A percentile compares a stretch with the other conserved stretches of the same genome.
Conservation (phyloP, 768 basidiomycete species). For the Porpolomopsis calyptriformis region DNA sequence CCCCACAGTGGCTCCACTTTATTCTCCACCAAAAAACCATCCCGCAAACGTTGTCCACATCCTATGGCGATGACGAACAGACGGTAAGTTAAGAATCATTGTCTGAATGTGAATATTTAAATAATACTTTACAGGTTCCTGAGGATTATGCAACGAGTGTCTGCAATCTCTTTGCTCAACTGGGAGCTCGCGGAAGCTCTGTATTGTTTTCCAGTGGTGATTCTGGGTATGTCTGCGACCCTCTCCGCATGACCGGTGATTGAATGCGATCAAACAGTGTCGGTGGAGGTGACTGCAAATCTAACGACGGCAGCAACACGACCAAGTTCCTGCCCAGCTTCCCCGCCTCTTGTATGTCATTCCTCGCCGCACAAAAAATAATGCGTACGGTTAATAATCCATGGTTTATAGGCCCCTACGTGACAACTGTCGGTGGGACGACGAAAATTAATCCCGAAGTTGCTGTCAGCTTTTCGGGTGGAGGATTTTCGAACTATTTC, state of each 20-base stretch:
- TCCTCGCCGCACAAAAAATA: slow-evolving; percentile 2
- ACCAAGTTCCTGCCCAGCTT: slow-evolving; percentile 33
- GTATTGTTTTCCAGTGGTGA: slow-evolving; percentile 46
- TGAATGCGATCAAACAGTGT: slow-evolving; percentile 39
- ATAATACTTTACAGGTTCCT: slow-evolving; percentile 25
- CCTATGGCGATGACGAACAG: slow-evolving; percentile 48
- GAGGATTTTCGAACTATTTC: slow-evolving; percentile 21
- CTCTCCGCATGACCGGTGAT: slow-evolving; percentile 14
- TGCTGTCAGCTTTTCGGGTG: slow-evolving; percentile 12
- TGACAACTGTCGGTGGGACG: slow-evolving; percentile 12
- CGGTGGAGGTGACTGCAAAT: slow-evolving; percentile 39
- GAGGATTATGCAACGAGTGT: slow-evolving; percentile 32
- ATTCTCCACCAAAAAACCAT: slow-evolving; percentile 26
- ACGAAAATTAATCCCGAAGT: slow-evolving; percentile 6
- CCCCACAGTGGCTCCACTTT: slow-evolving; percentile 34
- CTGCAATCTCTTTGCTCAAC: slow-evolving; percentile 36
- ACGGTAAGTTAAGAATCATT: slow-evolving; percentile 22
- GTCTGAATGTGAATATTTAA: neutral
- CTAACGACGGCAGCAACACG: slow-evolving; percentile 36
- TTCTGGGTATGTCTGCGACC: slow-evolving; percentile 20
- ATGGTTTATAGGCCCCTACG: slow-evolving; percentile 8
- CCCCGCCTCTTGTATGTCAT: slow-evolving; percentile 30
- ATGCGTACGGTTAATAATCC: neutral
- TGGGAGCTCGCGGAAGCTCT: slow-evolving; percentile 42
- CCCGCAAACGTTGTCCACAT: slow-evolving; percentile 41